phyloP scores from a whole-genome alignment of 2,329 filamentous ascomycete species.

The Alternaria sp. region DNA sequence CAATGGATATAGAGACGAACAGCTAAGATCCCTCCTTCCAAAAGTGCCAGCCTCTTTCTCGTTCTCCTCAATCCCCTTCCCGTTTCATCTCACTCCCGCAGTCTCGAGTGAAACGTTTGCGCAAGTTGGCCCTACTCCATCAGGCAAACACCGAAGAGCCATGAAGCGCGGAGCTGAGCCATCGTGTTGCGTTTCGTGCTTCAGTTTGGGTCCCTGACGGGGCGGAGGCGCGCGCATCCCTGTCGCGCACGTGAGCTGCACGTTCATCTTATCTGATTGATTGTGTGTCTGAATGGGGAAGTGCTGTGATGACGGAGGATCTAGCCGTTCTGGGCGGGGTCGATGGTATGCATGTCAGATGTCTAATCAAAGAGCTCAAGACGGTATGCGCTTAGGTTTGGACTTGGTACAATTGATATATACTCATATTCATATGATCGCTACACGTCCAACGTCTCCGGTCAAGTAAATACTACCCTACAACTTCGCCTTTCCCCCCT shows the following conservation, averaged over 20 bases:
- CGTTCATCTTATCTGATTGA: slow-evolving; percentile 37
- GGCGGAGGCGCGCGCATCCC: neutral
- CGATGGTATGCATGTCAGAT: slow-evolving; percentile 1
- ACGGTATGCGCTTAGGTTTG: neutral
- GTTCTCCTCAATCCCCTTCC: neutral
- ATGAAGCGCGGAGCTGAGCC: neutral
- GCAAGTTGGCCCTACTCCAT: slow-evolving; percentile 13
- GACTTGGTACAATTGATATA: neutral
- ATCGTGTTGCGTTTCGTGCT: slow-evolving; percentile 19
- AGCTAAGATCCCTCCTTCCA: neutral
- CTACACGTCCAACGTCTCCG: neutral
- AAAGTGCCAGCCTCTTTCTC: neutral
- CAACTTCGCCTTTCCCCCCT: slow-evolving; percentile 52
- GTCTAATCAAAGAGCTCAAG: neutral
- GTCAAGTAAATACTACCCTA: slow-evolving; percentile 19
- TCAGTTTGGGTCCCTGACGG: neutral
- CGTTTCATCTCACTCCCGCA: slow-evolving; percentile 12
- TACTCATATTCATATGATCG: neutral
- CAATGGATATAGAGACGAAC: neutral
- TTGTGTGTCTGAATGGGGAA: neutral
- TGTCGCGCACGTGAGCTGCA: slow-evolving; percentile 5
- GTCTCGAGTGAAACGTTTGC: slow-evolving; percentile 23
- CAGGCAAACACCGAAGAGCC: slow-evolving; percentile 15
- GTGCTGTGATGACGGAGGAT: slow-evolving; percentile 20
- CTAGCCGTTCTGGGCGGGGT: slow-evolving; percentile 20